These are phyloP conservation scores for Aspergillus asperescens DNA, from an alignment of 495 filamentous ascomycete species.

Conservation along the genomic window DNA sequence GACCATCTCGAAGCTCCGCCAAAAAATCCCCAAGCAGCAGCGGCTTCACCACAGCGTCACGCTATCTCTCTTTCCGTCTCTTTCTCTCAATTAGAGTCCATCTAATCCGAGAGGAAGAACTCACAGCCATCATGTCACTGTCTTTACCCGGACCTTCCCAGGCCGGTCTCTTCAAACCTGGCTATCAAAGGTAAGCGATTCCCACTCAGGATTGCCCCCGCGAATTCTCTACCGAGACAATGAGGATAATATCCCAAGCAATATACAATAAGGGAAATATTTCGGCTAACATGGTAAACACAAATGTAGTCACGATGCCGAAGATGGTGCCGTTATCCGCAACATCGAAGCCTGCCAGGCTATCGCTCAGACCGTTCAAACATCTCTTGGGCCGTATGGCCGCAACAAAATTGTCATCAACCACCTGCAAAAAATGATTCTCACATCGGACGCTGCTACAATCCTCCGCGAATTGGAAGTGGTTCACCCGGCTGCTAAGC, in stretches of 20 bases:
- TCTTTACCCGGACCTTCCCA: slow-evolving; percentile 91
- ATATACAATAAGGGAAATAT: neutral
- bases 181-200: slow-evolving; percentile 81
- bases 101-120: slow-evolving; percentile 23
- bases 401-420: slow-evolving; percentile 99
- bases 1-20: slow-evolving; percentile 36
- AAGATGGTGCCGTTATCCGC: slow-evolving; percentile 97
- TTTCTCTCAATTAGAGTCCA: slow-evolving; percentile 21
- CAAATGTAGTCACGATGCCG: slow-evolving; percentile 75
- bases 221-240: neutral
- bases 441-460: slow-evolving; percentile 96
- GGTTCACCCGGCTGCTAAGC: slow-evolving; percentile 95
- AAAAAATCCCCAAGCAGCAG: slow-evolving; percentile 43
- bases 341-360: slow-evolving; percentile 99
- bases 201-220: slow-evolving; percentile 25
- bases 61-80: slow-evolving; percentile 18
- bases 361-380: slow-evolving; percentile 92
- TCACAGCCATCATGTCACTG: slow-evolving; percentile 71
- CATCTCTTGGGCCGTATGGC: slow-evolving; percentile 93
- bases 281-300: slow-evolving; percentile 14
- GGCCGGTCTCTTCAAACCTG: slow-evolving; percentile 88
- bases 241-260: neutral
- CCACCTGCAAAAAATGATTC: slow-evolving; percentile 98
- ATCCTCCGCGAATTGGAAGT: slow-evolving; percentile 97
- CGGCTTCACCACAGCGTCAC: slow-evolving; percentile 28